A percentile compares a stretch with the other conserved stretches of the same genome.
Evolutionary conservation across 2,329 filamentous ascomycete species (phyloP).

Genomic region (Aspergillus bombycis): DNA sequence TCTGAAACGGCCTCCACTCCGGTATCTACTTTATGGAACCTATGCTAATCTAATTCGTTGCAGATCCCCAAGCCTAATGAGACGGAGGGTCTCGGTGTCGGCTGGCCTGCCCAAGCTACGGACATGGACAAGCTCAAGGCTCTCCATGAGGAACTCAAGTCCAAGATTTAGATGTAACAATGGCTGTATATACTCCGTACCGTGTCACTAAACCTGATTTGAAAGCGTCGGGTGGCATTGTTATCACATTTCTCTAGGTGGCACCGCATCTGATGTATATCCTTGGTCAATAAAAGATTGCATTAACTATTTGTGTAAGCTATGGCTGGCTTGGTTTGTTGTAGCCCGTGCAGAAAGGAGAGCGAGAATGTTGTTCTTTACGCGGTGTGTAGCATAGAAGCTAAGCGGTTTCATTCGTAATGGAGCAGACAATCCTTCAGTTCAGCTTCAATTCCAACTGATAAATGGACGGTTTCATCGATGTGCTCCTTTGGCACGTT

Average conservation of each 20-base stretch:
- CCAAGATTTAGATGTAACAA: slow-evolving; percentile 71
- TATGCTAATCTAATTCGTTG: slow-evolving; percentile 6
- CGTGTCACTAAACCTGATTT: background rate
- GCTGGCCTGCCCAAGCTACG: slow-evolving; percentile 74
- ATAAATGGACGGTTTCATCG: background rate
- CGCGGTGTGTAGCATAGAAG: background rate
- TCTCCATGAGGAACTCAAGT: slow-evolving; percentile 80
- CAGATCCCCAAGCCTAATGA: slow-evolving; percentile 93
- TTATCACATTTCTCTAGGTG: background rate
- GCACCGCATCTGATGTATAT: background rate
- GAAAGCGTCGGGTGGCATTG: background rate
- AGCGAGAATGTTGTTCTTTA: background rate
- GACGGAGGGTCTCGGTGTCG: slow-evolving; percentile 74
- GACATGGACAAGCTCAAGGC: slow-evolving; percentile 85
- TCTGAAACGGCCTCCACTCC: background rate
- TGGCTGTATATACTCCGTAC: background rate
- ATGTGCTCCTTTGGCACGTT: background rate
- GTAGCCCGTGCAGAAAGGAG: background rate
- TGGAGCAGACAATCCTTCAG: background rate
- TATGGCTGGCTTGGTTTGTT: background rate
- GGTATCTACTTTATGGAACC: background rate
- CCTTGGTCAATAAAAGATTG: background rate
- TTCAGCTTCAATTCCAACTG: background rate
- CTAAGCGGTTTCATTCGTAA: background rate
- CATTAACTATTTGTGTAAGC: background rate